Evolutionary conservation across 169 alveolate genomes (phyloP), one percentile per base, ranked within the genome.

Genomic region (Sarcocystis neurona): DNA sequence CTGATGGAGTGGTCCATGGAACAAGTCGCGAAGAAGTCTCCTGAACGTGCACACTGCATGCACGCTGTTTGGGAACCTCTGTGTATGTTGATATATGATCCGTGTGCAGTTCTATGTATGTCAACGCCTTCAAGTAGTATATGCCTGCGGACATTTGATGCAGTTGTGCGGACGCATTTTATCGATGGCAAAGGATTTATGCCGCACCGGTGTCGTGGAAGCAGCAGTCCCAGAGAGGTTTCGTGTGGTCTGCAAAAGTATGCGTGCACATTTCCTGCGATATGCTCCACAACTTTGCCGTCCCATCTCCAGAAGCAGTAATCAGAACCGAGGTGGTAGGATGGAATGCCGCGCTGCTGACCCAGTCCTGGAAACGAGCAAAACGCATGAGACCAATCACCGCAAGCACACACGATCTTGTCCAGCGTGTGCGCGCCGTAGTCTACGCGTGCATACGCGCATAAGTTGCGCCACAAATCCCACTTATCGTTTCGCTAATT

Each of bases 241-340:
- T 94, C 10, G 97, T 95, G 94, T 97, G 99, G 91, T 97, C 98
- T 0, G 95, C 93, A 79, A 95, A 94, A 1, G 99, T 96, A 88
- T 94, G 94, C 34, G 93, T 93, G 94, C 98, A 96, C 84, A 89
- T 88, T 84, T 97, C 98, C 86, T 95, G 96, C 43, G 96, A 92
- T 70, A 97, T 94, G 90, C 97, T 98, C 99, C 99, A 97, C n/a
- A 97, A 89, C 93, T 97, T 97, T 41, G 95, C 95, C 20, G 96
- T 95, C 39, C 97, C 94, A 92, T 97, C 99, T 2, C 99, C 99
- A 10, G 98, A 95, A 70, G 97, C 92, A 30, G 98, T 96, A 18
- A 95, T 97, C 37, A 97, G 80, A 75, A 95, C 92, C 46, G 93
- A 79, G 8, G 98, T 98, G 85, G 93, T 94, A 5, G 98, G 98